Evolutionary conservation across 352 stramenopile genomes (phyloP).

Genomic region (Pythium rishiriense): DNA sequence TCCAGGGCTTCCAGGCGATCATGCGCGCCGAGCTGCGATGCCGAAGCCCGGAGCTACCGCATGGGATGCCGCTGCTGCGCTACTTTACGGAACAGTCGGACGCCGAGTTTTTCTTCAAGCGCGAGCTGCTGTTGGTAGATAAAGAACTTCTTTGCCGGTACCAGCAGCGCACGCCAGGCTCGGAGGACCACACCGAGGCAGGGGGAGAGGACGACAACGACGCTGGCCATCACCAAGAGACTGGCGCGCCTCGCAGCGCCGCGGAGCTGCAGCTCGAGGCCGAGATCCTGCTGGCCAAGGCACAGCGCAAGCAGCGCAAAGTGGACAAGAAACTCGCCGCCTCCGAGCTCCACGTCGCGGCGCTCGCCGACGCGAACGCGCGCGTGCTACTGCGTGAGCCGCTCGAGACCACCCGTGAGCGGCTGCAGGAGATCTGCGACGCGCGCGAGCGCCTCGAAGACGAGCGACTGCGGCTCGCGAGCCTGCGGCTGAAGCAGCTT

Average conservation of each 20-base stretch:
- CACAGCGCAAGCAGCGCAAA: conserved; percentile 56
- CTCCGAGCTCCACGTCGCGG: conserved; percentile 35
- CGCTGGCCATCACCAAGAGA: conserved; percentile 2
- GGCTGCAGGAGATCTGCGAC: conserved; percentile 29
- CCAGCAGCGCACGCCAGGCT: not conserved
- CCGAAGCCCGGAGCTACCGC: conserved; percentile 10
- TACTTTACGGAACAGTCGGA: conserved; percentile 46
- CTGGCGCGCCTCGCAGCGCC: not conserved
- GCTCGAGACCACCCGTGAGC: not conserved
- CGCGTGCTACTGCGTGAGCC: conserved; percentile 27
- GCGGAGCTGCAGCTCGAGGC: conserved; percentile 26
- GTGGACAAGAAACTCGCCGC: conserved; percentile 50
- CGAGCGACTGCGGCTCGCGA: conserved; percentile 34
- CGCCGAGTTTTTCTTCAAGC: conserved; percentile 51
- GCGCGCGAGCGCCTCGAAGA: conserved; percentile 39
- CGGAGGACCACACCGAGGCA: not conserved
- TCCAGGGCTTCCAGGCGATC: conserved; percentile 36
- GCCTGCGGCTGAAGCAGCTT: conserved; percentile 38
- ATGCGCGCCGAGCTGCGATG: conserved; percentile 23
- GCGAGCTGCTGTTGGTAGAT: conserved; percentile 43
- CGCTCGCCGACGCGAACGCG: conserved; percentile 26
- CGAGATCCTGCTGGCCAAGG: conserved; percentile 25
- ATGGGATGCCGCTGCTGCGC: conserved; percentile 31
- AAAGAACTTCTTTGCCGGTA: conserved; percentile 22
- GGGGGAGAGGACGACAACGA: conserved; percentile 1